A percentile compares a stretch with the other conserved stretches of the same genome.
These are phyloP conservation scores for Austroboletus eburneus DNA, from an alignment of 768 basidiomycete genomes.

Conservation along the genomic window DNA sequence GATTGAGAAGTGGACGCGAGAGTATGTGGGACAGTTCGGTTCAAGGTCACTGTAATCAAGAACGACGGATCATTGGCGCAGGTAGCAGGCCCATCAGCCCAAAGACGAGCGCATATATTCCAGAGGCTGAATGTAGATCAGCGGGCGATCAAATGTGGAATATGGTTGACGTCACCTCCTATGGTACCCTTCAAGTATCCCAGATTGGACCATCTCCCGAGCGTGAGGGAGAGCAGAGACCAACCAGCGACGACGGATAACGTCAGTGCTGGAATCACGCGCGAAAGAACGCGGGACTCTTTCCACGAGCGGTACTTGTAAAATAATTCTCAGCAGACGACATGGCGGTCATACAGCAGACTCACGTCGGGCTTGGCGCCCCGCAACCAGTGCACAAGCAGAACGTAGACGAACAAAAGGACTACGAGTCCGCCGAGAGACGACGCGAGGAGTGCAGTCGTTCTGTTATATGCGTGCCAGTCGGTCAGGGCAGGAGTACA, in stretches of 20 bases:
- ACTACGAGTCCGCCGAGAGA: slow-evolving; percentile 59
- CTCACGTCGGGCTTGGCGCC: slow-evolving; percentile 69
- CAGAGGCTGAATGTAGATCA: slow-evolving; percentile 52
- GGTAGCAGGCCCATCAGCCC: slow-evolving; percentile 75
- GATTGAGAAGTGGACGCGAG: slow-evolving; percentile 1
- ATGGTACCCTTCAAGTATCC: slow-evolving; percentile 62
- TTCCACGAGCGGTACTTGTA: slow-evolving; percentile 70
- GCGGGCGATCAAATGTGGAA: neutral
- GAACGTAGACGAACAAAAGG: slow-evolving; percentile 65
- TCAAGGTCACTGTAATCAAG: slow-evolving; percentile 33
- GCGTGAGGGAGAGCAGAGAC: slow-evolving; percentile 54
- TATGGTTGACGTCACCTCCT: slow-evolving; percentile 43
- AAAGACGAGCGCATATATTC: slow-evolving; percentile 64
- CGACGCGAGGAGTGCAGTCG: slow-evolving; percentile 50
- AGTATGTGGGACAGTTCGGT: neutral
- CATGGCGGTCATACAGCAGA: slow-evolving; percentile 6
- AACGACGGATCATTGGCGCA: slow-evolving; percentile 50
- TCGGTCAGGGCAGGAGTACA: slow-evolving; percentile 4
- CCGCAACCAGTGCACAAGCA: slow-evolving; percentile 61
- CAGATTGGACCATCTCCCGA: slow-evolving; percentile 63
- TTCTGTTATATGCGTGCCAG: slow-evolving; percentile 45
- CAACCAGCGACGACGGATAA: slow-evolving; percentile 67
- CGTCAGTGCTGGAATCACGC: slow-evolving; percentile 68
- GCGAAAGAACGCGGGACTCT: slow-evolving; percentile 62
- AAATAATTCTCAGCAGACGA: neutral